phyloP scores from a whole-genome alignment of 495 filamentous ascomycete species.

The Parachaetomium inaequale region DNA sequence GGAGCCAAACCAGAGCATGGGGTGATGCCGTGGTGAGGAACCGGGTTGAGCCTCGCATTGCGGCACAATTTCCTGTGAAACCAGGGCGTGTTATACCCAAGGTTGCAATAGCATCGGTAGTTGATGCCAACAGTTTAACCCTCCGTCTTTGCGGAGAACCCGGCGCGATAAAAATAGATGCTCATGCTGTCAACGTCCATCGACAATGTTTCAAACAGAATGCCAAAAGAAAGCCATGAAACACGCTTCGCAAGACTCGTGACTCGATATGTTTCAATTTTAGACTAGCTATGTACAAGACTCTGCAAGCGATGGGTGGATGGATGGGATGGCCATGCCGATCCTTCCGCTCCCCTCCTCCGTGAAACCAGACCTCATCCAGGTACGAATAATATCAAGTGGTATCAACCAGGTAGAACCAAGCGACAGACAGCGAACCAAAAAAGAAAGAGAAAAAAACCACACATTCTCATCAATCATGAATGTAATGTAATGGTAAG shows the following conservation, averaged over 20 bases:
- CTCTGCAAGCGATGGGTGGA: not conserved
- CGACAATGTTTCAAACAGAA: not conserved
- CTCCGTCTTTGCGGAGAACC: not conserved
- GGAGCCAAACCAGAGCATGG: not conserved
- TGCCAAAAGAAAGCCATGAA: not conserved
- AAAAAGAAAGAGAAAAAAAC: no score
- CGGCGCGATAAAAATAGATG: not conserved
- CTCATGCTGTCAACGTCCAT: not conserved
- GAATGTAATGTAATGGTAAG: not conserved
- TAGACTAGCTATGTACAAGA: not conserved
- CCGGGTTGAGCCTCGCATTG: not conserved
- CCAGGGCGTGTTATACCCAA: not conserved
- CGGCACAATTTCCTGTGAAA: not conserved
- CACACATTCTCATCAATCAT: constrained; percentile 5
- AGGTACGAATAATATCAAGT: not conserved
- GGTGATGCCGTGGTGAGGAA: not conserved
- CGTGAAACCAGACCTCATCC: not conserved
- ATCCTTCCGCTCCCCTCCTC: not conserved
- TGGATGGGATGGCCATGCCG: not conserved
- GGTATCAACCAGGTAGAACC: not conserved
- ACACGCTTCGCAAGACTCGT: not conserved
- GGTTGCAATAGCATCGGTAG: constrained; percentile 8
- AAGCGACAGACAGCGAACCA: not conserved
- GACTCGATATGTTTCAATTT: constrained; percentile 6
- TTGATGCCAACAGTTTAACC: not conserved